A percentile compares a stretch with the other conserved stretches of the same genome.
Conservation (phyloP, 78 protist species). For the Parvularia atlantis region DNA sequence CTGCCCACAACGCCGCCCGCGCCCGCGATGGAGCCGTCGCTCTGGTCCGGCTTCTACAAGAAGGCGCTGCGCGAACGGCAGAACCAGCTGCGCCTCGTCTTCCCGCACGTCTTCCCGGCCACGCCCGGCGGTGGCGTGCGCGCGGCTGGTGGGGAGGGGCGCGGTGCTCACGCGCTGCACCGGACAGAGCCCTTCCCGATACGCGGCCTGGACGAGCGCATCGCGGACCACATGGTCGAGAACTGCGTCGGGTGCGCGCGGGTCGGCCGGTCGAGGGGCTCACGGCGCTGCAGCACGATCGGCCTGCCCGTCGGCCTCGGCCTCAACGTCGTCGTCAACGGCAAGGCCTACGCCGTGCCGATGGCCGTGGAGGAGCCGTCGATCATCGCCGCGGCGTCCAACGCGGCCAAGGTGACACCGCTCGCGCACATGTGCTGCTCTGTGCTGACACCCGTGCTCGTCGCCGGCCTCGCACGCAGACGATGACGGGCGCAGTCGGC, state of each 20-base stretch:
- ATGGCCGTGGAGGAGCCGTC: constrained; percentile 31
- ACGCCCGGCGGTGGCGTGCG: no score
- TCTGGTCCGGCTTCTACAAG: constrained; percentile 2
- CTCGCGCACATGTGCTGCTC: no score
- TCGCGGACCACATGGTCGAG: constrained; percentile 6
- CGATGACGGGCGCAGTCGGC: no score
- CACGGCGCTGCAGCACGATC: no score
- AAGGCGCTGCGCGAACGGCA: neutral
- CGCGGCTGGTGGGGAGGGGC: no score
- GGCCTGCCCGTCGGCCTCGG: neutral
- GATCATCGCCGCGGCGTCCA: neutral
- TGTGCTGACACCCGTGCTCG: no score
- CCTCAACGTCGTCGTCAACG: constrained; percentile 7
- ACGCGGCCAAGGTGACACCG: constrained; percentile 8
- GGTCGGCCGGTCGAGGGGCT: no score
- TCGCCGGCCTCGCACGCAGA: no score
- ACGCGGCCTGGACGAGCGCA: neutral
- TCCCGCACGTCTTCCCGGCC: neutral
- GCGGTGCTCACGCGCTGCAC: no score
- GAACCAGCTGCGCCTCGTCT: neutral
- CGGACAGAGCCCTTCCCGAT: no score
- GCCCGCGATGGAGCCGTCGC: neutral
- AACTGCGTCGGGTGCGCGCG: neutral
- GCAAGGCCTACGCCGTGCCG: neutral
- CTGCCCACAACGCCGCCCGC: no score